Conservation (phyloP, 2,329 filamentous ascomycete species). For the Achaetomium macrosporum region DNA sequence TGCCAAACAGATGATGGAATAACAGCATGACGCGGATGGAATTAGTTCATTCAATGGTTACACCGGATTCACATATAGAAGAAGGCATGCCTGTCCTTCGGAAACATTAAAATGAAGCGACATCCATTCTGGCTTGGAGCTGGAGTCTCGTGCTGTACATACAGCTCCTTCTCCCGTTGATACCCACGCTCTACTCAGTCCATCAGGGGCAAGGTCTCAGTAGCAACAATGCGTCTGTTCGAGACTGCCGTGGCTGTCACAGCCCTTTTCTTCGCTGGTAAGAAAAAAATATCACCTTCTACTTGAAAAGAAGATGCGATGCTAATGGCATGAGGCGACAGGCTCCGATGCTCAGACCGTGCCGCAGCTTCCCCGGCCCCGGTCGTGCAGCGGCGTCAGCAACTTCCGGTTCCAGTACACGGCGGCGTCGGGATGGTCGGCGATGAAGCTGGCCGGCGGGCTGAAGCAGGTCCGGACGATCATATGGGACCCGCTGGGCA, state of each 20-base stretch:
- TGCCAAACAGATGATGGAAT: neutral
- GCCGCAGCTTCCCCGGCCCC: constrained; percentile 30
- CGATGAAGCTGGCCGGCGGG: constrained; percentile 35
- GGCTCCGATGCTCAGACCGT: constrained; percentile 15
- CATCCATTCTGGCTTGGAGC: neutral
- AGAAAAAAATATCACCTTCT: neutral
- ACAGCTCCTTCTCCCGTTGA: no score
- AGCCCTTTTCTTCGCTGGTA: neutral
- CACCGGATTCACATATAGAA: no score
- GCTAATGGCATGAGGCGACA: constrained; percentile 1
- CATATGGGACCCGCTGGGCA: constrained; percentile 32
- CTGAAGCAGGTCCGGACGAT: constrained; percentile 33
- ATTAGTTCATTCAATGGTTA: neutral
- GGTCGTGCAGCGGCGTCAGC: constrained; percentile 32
- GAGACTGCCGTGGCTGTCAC: neutral
- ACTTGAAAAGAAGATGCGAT: neutral
- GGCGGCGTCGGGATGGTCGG: constrained; percentile 33
- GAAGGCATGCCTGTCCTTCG: no score
- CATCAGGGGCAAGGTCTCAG: neutral
- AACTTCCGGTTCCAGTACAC: constrained; percentile 30
- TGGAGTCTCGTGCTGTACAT: neutral
- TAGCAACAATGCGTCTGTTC: constrained; percentile 19
- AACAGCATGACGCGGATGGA: constrained; percentile 1
- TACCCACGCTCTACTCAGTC: no score
- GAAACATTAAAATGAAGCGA: no score